These are phyloP conservation scores for Penicillium antarcticum DNA, from an alignment of 495 filamentous ascomycete species.

Conservation along the genomic window DNA sequence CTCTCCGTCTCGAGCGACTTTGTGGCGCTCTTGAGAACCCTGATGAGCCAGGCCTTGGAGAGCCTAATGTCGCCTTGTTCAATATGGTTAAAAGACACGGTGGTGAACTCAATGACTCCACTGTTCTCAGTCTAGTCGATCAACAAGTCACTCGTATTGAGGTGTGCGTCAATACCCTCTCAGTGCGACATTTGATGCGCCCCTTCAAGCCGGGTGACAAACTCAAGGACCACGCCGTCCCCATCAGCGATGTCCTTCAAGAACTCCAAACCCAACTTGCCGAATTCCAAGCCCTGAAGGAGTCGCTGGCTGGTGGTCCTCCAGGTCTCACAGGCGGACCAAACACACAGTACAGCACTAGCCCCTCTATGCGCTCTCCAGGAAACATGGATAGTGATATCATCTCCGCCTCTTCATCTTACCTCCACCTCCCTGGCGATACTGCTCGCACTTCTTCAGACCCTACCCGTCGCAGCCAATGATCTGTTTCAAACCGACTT, in stretches of 20 bases:
- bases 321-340: slow-evolving; percentile 25
- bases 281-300: slow-evolving; percentile 49
- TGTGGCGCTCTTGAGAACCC: slow-evolving; percentile 79
- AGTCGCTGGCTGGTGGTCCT: slow-evolving; percentile 37
- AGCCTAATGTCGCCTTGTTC: slow-evolving; percentile 76
- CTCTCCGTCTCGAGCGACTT: slow-evolving; percentile 85
- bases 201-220: slow-evolving; percentile 45
- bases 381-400: slow-evolving; percentile 17
- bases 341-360: slow-evolving; percentile 7
- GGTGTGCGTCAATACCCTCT: slow-evolving; percentile 69
- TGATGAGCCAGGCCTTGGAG: slow-evolving; percentile 51
- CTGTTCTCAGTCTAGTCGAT: slow-evolving; percentile 82
- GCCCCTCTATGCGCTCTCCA: slow-evolving; percentile 13
- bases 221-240: slow-evolving; percentile 49
- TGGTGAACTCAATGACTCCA: slow-evolving; percentile 82
- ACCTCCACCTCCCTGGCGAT: slow-evolving; percentile 21
- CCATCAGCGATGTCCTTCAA: slow-evolving; percentile 49
- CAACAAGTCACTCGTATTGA: slow-evolving; percentile 94
- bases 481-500: neutral
- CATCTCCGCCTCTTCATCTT: slow-evolving; percentile 34
- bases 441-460: slow-evolving; percentile 19
- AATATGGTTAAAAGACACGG: slow-evolving; percentile 79
- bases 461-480: slow-evolving; percentile 5
- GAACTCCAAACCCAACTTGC: slow-evolving; percentile 46
- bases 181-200: slow-evolving; percentile 60